Conservation (phyloP, 208 protist species). For the Leishmania tropica region DNA sequence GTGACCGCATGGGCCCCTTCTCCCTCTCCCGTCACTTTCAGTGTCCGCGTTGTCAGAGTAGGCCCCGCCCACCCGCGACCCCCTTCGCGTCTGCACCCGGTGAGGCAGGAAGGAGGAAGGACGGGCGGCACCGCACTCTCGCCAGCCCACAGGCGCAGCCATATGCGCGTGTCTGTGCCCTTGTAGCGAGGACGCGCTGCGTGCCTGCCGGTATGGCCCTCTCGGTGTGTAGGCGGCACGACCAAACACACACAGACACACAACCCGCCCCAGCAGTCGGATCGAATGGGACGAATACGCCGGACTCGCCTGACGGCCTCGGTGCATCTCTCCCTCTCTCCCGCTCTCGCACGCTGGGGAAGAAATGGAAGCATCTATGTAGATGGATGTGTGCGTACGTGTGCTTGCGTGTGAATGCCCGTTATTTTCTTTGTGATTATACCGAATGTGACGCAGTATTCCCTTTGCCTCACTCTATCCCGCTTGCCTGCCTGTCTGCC, state of each 20-base stretch:
- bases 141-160: too few relatives aligned
- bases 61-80: not conserved
- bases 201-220: too few relatives aligned
- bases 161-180: not conserved
- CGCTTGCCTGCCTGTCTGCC: too few relatives aligned
- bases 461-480: too few relatives aligned
- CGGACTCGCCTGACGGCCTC: not conserved
- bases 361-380: too few relatives aligned
- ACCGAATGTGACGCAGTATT: too few relatives aligned
- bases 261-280: not conserved
- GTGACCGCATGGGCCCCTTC: not conserved
- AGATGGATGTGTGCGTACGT: not conserved
- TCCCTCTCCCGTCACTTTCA: not conserved
- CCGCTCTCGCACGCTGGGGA: not conserved
- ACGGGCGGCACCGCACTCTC: not conserved
- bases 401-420: not conserved
- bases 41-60: not conserved
- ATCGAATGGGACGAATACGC: not conserved
- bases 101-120: not conserved
- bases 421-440: too few relatives aligned
- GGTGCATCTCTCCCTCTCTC: not conserved
- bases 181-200: too few relatives aligned
- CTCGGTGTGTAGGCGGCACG: too few relatives aligned
- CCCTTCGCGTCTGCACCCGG: not conserved
- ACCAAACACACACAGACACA: too few relatives aligned